These are phyloP conservation scores for Viola odorata DNA, from an alignment of 345 rosid genomes.

Conservation along the genomic window DNA sequence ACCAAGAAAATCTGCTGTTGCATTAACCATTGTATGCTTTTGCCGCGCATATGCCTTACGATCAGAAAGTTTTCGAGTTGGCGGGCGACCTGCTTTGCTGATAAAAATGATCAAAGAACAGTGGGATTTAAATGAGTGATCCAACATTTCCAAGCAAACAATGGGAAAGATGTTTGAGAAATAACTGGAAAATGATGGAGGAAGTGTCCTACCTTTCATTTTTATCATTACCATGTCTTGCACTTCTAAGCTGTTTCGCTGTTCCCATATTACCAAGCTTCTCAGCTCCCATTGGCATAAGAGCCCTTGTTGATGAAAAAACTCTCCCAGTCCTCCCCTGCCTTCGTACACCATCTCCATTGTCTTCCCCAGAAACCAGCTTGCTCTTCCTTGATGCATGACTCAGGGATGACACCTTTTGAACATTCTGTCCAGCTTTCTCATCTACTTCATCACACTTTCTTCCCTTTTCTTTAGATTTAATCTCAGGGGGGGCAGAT, in stretches of 20 bases:
- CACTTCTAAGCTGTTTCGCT: conserved; percentile 78
- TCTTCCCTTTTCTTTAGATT: conserved; percentile 64
- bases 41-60: conserved; percentile 79
- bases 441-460: conserved; percentile 71
- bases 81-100: conserved; percentile 93
- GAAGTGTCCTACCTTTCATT: conserved; percentile 58
- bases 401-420: conserved; percentile 50
- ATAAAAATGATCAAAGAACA: conserved; percentile 25
- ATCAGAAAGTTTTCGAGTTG: conserved; percentile 84
- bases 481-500: conserved; percentile 67
- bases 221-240: conserved; percentile 64
- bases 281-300: conserved; percentile 49
- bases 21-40: conserved; percentile 46
- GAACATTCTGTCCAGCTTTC: conserved; percentile 57
- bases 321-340: conserved; percentile 87
- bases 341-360: conserved; percentile 70
- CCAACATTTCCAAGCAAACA: conserved; percentile 5
- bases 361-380: conserved; percentile 53
- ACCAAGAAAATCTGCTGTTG: conserved; percentile 78
- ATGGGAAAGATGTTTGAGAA: neutral
- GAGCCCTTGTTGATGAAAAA: conserved; percentile 54
- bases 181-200: conserved; percentile 11
- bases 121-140: conserved; percentile 15
- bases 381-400: conserved; percentile 74
- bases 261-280: conserved; percentile 69